Conservation (phyloP, 495 filamentous ascomycete genomes). For the Eremomyces bilateralis region DNA sequence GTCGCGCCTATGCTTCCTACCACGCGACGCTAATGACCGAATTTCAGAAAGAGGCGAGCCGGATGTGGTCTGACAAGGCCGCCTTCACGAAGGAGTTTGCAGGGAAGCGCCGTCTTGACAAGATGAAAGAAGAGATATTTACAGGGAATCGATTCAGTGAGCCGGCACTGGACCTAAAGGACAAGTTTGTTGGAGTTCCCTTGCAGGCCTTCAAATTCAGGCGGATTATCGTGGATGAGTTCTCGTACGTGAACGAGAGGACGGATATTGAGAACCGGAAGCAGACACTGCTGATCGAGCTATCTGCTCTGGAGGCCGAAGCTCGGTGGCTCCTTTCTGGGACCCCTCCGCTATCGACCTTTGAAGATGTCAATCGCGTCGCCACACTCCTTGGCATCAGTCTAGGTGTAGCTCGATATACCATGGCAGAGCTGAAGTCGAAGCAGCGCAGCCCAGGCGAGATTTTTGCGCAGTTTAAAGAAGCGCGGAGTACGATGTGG, state of each 20-base stretch:
- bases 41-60: neutral
- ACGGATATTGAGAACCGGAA: constrained; percentile 2
- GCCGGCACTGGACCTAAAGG: constrained; percentile 8
- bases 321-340: constrained; percentile 48
- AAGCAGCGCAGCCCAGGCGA: no score
- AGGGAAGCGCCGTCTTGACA: no score
- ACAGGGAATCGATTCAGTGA: constrained; percentile 6
- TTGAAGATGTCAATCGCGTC: constrained; percentile 36
- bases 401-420: constrained; percentile 14
- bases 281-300: constrained; percentile 2
- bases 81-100: constrained; percentile 16
- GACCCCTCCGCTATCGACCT: constrained; percentile 35
- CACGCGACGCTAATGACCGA: constrained; percentile 21
- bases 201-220: constrained; percentile 40
- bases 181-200: no score
- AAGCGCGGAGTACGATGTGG: constrained; percentile 9
- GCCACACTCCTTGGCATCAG: constrained; percentile 32
- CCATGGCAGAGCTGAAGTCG: constrained; percentile 15
- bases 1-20: constrained; percentile 32
- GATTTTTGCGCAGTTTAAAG: constrained; percentile 10
- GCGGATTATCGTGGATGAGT: constrained; percentile 48
- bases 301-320: constrained; percentile 22
- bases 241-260: constrained; percentile 33
- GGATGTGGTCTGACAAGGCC: no score
- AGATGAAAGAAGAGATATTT: no score